Evolutionary conservation across 768 basidiomycete genomes (phyloP), one percentile per base, ranked within the genome.

Genomic region (Auriscalpium microsporum): DNA sequence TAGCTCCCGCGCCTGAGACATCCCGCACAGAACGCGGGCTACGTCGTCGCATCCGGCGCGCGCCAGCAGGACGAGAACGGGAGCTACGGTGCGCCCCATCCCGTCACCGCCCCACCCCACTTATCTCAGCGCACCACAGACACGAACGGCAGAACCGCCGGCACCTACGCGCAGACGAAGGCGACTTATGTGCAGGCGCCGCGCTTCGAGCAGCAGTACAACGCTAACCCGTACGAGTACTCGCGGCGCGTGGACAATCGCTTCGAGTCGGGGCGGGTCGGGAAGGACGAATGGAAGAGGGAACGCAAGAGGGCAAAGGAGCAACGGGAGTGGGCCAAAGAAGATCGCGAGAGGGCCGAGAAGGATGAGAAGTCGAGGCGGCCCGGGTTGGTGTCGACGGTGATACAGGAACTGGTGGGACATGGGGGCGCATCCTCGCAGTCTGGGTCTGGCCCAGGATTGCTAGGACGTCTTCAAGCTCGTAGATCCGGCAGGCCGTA

Each of bases 41-140:
- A 99, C 65, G 85, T 96, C 19, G 96, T 98, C 1, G 77, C 81
- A 2, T 87, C 87, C 21, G 96, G 96, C 5, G 96, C 96, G n/a
- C 78, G 88, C 56, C 87, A 89, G 67, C 94, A 99, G 69, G 92
- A 87, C 66, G 94, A 96, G 70, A 90, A 95, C 56, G 95, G 95
- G 6, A 94, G 94, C 0, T 96, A 80, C 63, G 92, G 94, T 86
- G 70, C 60, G 75, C 63, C 40, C 28, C 11, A 36, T 17, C n/a
- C 9, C 16, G 38, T 10, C 8, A 17, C 38, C n/a, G 40, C 23
- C 4, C 10, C 21, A 8, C 3, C 6, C 35, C 10, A 8, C 33
- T 23, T 17, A 23, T 56, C 35, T 16, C 28, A 6, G 33, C 16
- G 21, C 6, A 42, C 45, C 44, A 13, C 72, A 82, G 90, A 94